Conservation (phyloP, 345 rosid species). For the Brassica nigra region DNA sequence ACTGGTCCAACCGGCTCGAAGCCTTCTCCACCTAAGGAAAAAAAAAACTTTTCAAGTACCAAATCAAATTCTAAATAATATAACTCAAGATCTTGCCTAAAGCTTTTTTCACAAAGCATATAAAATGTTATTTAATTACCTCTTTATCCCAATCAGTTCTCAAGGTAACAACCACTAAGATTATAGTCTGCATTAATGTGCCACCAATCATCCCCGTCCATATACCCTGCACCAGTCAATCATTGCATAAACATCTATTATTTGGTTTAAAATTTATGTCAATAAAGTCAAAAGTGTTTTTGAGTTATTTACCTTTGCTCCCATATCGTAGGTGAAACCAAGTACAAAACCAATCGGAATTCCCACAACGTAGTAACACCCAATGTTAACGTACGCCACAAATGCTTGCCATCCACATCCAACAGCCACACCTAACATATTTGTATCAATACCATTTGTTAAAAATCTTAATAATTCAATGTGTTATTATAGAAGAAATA, state of each 20-base stretch:
- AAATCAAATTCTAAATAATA: background rate
- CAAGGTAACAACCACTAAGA: slow-evolving; percentile 50
- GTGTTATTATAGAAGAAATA: too few relatives aligned
- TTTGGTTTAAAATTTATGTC: background rate
- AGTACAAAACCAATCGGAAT: too few relatives aligned
- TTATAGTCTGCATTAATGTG: slow-evolving; percentile 55
- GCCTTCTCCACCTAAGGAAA: too few relatives aligned
- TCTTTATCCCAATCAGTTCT: slow-evolving; percentile 65
- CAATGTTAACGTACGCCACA: too few relatives aligned
- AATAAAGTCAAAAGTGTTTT: too few relatives aligned
- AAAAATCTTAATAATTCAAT: too few relatives aligned
- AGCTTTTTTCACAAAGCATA: background rate
- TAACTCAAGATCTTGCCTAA: background rate
- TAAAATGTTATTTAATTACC: slow-evolving; percentile 25
- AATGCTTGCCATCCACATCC: slow-evolving; percentile 42
- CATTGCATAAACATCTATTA: slow-evolving; percentile 9
- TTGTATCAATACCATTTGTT: background rate
- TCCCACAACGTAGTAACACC: too few relatives aligned
- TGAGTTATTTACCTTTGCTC: too few relatives aligned
- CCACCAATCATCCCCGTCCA: slow-evolving; percentile 76
- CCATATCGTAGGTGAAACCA: too few relatives aligned
- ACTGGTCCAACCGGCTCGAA: too few relatives aligned
- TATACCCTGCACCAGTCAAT: slow-evolving; percentile 47
- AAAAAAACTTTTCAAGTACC: background rate
- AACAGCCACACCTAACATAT: slow-evolving; percentile 62